A percentile compares a stretch with the other conserved stretches of the same genome.
Conservation (phyloP, 2,329 filamentous ascomycete species). For the Zasmidium cellare region DNA sequence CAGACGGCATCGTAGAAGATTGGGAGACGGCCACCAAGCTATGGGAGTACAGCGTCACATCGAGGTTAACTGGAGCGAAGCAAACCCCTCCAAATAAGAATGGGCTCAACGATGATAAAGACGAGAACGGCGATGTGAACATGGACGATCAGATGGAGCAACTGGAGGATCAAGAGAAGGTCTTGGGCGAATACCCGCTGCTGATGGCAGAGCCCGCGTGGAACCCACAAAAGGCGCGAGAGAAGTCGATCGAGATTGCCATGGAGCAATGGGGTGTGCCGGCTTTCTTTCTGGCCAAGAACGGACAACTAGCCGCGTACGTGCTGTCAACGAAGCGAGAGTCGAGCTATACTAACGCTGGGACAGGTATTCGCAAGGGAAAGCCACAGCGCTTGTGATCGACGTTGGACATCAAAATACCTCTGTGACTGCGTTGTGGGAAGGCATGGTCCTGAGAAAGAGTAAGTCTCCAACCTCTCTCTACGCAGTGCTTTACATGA, state of each 20-base stretch:
- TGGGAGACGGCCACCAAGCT: slow-evolving; percentile 89
- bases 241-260: slow-evolving; percentile 92
- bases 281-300: slow-evolving; percentile 89
- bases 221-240: slow-evolving; percentile 83
- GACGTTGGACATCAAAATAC: slow-evolving; percentile 88
- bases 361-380: slow-evolving; percentile 72
- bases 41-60: slow-evolving; percentile 92
- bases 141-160: slow-evolving; percentile 63
- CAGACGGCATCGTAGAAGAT: slow-evolving; percentile 88
- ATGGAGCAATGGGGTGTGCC: slow-evolving; percentile 97
- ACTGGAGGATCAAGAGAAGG: slow-evolving; percentile 63
- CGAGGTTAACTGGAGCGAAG: slow-evolving; percentile 76
- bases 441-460: slow-evolving; percentile 91
- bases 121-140: slow-evolving; percentile 47
- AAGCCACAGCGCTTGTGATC: slow-evolving; percentile 87
- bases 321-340: background rate
- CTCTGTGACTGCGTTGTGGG: slow-evolving; percentile 86
- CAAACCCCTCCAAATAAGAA: slow-evolving; percentile 71
- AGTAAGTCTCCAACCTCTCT: slow-evolving; percentile 29
- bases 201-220: slow-evolving; percentile 93
- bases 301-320: slow-evolving; percentile 83
- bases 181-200: slow-evolving; percentile 83
- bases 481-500: too few species aligned
- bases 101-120: slow-evolving; percentile 71
- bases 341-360: too few species aligned